These are phyloP conservation scores for Yueomyces sp. DNA, from an alignment of 805 yeast species.

Conservation along the genomic window DNA sequence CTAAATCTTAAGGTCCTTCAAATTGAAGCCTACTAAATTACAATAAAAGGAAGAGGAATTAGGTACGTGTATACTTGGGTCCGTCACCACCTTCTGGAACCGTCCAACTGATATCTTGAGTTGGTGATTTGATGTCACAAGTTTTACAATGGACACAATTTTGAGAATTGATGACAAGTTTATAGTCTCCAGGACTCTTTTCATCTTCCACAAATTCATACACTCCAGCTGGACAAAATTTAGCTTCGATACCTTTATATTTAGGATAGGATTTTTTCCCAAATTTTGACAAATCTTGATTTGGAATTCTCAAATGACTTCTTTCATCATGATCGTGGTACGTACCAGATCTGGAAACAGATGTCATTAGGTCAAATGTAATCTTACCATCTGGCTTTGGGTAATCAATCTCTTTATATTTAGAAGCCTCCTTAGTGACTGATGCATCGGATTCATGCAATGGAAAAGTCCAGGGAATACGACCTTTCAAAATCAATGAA, in stretches of 20 bases:
- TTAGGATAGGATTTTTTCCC: constrained; percentile 56
- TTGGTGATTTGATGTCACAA: constrained; percentile 93
- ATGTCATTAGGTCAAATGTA: constrained; percentile 82
- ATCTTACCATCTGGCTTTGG: constrained; percentile 94
- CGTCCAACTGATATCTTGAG: constrained; percentile 88
- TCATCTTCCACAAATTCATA: constrained; percentile 78
- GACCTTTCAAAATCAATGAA: constrained; percentile 65
- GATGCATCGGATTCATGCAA: constrained; percentile 60
- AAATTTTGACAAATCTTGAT: constrained; percentile 53
- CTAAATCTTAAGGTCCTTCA: too few relatives aligned
- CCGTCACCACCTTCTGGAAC: constrained; percentile 99
- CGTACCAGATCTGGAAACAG: constrained; percentile 95
- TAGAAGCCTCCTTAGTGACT: constrained; percentile 53
- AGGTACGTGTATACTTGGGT: constrained; percentile 59
- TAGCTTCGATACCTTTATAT: constrained; percentile 75
- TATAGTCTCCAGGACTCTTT: constrained; percentile 42
- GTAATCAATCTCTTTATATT: constrained; percentile 62
- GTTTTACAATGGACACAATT: constrained; percentile 98
- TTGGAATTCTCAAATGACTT: constrained; percentile 65
- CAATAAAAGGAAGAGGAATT: too few relatives aligned
- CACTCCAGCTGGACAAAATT: constrained; percentile 98
- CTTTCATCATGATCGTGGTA: constrained; percentile 90
- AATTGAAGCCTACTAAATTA: too few relatives aligned
- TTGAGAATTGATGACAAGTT: constrained; percentile 88
- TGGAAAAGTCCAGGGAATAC: constrained; percentile 76